Evolutionary conservation across 805 yeast species (phyloP), one percentile per base, ranked within the genome.

Genomic region (Ogataea pini): DNA sequence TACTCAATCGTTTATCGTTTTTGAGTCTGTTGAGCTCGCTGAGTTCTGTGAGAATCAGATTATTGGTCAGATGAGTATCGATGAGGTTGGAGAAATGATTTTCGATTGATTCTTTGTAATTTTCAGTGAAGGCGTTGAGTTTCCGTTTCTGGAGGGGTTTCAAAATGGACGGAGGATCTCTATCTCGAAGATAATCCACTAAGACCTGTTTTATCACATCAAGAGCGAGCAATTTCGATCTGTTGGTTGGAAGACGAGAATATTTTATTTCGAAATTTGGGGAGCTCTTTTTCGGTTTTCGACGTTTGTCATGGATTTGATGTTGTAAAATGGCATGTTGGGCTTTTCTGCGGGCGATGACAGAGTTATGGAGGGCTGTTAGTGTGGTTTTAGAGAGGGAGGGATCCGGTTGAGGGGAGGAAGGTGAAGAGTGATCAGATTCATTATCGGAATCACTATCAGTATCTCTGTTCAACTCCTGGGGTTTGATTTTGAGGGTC

Each of bases 31-130:
- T 68, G 4, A 63, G 51, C 18, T 59, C 61, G 8, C 56, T 48
- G 18, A 72, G 53, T 31, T 69, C 66, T 20, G 56, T 55, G 10
- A 58, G 43, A n/a, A 70, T 53, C 18, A 62, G 53, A 36, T 70
- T 66, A 52, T 69, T 72, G 1, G 67, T 57, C 36, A 73, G 48
- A 45, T 66, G 62, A 5, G 68, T 44, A 53, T 73, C 77, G 27
- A 72, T 57, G 20, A 71, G 51, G 10, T 59, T 56, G 2, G 54
- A 54, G 36, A 72, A 65, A 59, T 68, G 67, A 2, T 46, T 44
- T 12, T 56, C 55, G n/a, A 65, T 47, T n/a, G 56, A 34, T 2
- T 50, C 48, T 5, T 49, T 41, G 50, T 67, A 70, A 7, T 45
- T 57, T 44, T 42, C 37, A 50, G 51, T 22, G 52, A 60, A 53